These are phyloP conservation scores for Candida tropicalis DNA, from an alignment of 1,139 yeast species.

Conservation along the genomic window DNA sequence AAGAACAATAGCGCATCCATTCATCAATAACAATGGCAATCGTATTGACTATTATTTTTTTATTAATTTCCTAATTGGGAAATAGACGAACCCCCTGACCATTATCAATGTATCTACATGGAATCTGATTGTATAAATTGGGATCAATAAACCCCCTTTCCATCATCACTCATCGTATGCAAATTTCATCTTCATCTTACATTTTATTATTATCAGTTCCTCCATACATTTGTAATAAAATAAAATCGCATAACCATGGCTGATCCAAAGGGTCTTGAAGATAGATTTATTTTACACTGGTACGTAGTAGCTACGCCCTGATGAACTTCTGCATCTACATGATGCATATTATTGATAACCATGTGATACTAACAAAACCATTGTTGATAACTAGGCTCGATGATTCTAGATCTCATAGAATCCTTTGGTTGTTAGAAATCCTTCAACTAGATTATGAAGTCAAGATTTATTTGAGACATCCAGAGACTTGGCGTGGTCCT, in stretches of 20 bases:
- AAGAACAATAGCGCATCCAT: no score
- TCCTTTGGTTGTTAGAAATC: constrained; percentile 58
- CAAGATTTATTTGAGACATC: constrained; percentile 50
- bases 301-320: constrained; percentile 19
- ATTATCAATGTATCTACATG: no score
- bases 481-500: constrained; percentile 46
- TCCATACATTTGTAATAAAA: no score
- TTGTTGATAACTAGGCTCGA: constrained; percentile 42
- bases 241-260: background rate
- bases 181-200: no score
- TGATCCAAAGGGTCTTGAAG: constrained; percentile 15
- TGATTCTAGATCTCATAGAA: constrained; percentile 55
- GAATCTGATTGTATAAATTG: no score
- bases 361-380: constrained; percentile 9
- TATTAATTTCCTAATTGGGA: no score
- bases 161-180: no score
- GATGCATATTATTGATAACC: background rate
- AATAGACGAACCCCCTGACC: no score
- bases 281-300: constrained; percentile 35
- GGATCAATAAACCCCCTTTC: no score
- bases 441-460: constrained; percentile 54
- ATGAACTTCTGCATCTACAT: background rate
- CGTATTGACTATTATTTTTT: no score
- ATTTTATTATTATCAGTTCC: no score
- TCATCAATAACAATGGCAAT: no score